Base-by-base conservation (phyloP, 139 green algal genomes). In the Chlamydomonas sp. region DNA sequence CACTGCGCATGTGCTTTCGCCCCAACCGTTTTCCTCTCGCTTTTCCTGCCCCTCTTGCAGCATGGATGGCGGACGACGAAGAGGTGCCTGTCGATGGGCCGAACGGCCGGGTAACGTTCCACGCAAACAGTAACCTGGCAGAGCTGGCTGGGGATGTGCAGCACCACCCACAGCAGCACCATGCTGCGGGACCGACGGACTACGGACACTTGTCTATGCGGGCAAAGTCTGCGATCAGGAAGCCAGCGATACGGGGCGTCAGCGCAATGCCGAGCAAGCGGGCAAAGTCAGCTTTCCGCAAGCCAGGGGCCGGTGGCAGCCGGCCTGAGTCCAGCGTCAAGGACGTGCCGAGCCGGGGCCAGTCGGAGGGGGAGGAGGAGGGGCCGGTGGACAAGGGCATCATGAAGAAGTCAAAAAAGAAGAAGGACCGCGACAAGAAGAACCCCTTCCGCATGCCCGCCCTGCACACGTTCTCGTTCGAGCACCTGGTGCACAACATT, bases 401-500 rank as follows among this genome's bases (percentile, higher is more conserved):
- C 1, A 63, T 86, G 71, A 73, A 79, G 2, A 85, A 73, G 59
- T 81, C 77, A 58, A 66, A 79, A 63, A 86, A 87, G 73, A 87
- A 87, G 73, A 81, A 75, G 62, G 73, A 88, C 14, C 84, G 74
- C 16, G 75, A 82, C 17, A 60, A 68, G 62, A 88, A 83, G 76
- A 82, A 88, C 17, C 84, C 75, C 0, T 82, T 82, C 64, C 18
- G 77, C 7, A 84, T 92, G 85, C 85, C 85, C 62, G 61, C 59
- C 64, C 74, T 93, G 71, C 63, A 89, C 64, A 91, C 88, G 3
- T 79, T 80, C 16, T 31, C 77, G 49, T 91, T 79, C 18, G 90
- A 93, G 73, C 59, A 89, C 62, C 15, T 91, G 66, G 91, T 93
- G 64, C 88, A 92, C 71, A 76, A 94, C 80, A 91, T 96, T 12